A percentile compares a stretch with the other conserved stretches of the same genome.
phyloP scores from a whole-genome alignment of 805 yeast genomes.

The Wickerhamomyces mucosus region DNA sequence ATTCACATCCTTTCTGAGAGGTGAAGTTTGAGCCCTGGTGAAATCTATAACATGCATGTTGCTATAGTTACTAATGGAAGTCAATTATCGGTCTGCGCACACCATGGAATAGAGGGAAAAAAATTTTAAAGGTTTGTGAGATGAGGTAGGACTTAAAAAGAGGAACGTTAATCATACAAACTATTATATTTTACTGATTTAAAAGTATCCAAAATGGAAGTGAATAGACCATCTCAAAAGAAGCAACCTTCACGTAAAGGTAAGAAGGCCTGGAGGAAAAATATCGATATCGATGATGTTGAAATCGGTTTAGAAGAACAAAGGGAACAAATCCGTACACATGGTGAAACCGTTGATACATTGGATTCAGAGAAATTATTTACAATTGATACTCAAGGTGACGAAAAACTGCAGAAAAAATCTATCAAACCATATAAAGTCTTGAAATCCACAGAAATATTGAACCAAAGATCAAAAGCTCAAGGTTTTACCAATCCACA shows the following conservation, averaged over 20 bases:
- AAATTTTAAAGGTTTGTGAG: not conserved
- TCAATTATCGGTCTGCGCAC: not conserved
- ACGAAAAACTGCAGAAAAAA: conserved; percentile 32
- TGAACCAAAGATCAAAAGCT: conserved; percentile 69
- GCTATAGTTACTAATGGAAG: not conserved
- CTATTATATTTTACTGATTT: not conserved
- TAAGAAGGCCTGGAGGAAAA: conserved; percentile 86
- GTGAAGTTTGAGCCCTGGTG: not conserved
- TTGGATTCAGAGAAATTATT: conserved; percentile 39
- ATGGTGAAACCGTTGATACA: conserved; percentile 33
- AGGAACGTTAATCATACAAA: not conserved
- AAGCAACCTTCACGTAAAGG: conserved; percentile 84
- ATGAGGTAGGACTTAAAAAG: not conserved
- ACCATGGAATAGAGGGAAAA: not conserved
- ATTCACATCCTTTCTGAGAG: not conserved
- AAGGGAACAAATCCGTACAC: conserved; percentile 52
- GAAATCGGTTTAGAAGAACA: conserved; percentile 59
- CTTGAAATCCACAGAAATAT: conserved; percentile 34
- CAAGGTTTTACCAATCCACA: conserved; percentile 44
- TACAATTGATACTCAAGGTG: conserved; percentile 61
- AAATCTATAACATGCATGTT: too few species aligned
- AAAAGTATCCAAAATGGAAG: conserved; percentile 18
- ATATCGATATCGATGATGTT: conserved; percentile 78
- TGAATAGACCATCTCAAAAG: conserved; percentile 46
- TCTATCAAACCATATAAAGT: conserved; percentile 22